A percentile compares a stretch with the other conserved stretches of the same genome.
phyloP scores from a whole-genome alignment of 257 asterid species.

The Przewalskia tangutica region DNA sequence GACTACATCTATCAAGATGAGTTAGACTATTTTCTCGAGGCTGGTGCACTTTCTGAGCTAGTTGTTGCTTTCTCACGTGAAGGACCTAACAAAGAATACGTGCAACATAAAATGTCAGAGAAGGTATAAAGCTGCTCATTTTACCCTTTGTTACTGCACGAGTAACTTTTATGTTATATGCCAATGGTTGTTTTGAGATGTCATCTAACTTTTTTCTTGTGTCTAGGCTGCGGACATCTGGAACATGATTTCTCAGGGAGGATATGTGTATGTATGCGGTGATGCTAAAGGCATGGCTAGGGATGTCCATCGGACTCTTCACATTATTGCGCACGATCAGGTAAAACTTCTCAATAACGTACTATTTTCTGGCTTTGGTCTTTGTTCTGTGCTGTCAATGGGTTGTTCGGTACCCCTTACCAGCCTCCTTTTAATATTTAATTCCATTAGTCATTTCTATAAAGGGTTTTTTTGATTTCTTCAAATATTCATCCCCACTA shows the following conservation, averaged over 20 bases:
- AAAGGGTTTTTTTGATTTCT: not conserved
- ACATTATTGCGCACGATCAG: constrained; percentile 85
- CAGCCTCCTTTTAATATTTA: not conserved
- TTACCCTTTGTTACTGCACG: not conserved
- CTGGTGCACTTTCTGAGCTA: constrained; percentile 87
- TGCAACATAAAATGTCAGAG: constrained; percentile 88
- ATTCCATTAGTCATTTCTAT: not conserved
- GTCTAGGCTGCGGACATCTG: constrained; percentile 70
- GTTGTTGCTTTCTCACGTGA: constrained; percentile 88
- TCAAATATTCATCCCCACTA: not conserved
- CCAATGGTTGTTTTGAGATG: not conserved
- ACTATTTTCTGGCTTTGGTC: not conserved
- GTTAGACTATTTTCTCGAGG: constrained; percentile 46
- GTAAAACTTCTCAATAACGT: constrained; percentile 23
- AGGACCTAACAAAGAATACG: constrained; percentile 82
- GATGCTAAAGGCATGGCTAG: constrained; percentile 99
- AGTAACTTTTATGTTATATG: not conserved
- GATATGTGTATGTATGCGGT: constrained; percentile 79
- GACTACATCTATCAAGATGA: constrained; percentile 88
- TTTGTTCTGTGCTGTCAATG: not conserved
- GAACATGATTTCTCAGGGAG: constrained; percentile 85
- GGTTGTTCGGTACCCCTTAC: not conserved
- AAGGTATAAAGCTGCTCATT: constrained; percentile 34
- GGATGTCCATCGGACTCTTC: constrained; percentile 96
- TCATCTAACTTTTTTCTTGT: not conserved